Conservation (phyloP, 1,139 yeast species). For the Hyphopichia khmerensis region DNA sequence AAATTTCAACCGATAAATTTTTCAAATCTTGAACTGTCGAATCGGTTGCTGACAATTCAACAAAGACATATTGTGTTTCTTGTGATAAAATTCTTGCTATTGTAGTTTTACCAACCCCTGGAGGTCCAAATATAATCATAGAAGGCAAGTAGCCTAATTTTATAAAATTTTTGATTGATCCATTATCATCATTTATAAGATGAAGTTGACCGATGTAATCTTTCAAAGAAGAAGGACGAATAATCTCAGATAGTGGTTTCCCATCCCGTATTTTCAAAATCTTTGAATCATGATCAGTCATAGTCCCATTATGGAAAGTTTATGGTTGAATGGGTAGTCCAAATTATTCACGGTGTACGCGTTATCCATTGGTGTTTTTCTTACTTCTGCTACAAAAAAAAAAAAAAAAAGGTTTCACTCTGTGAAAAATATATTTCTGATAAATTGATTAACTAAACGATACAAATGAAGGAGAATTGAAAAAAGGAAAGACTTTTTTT, state of each 20-base stretch:
- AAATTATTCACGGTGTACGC: too few relatives aligned
- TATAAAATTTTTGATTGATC: slow-evolving; percentile 31
- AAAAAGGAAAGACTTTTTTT: neutral
- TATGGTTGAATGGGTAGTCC: too few relatives aligned
- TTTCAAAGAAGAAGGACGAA: slow-evolving; percentile 26
- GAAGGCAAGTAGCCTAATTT: slow-evolving; percentile 42
- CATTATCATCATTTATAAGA: slow-evolving; percentile 25
- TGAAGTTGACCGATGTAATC: slow-evolving; percentile 42
- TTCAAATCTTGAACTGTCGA: slow-evolving; percentile 30
- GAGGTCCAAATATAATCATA: slow-evolving; percentile 45
- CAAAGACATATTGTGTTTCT: slow-evolving; percentile 33
- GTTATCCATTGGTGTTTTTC: too few relatives aligned
- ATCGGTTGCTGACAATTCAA: slow-evolving; percentile 43
- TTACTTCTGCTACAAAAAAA: neutral
- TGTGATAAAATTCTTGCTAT: slow-evolving; percentile 38
- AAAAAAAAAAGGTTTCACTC: neutral
- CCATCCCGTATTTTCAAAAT: neutral
- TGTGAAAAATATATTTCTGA: neutral
- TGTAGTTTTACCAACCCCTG: slow-evolving; percentile 49
- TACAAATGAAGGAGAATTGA: neutral
- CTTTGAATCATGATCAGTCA: neutral
- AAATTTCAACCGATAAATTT: slow-evolving; percentile 22
- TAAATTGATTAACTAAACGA: neutral
- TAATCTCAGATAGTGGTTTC: slow-evolving; percentile 21
- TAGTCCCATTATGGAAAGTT: neutral